These are phyloP conservation scores for Neohortaea acidophila DNA, from an alignment of 495 filamentous ascomycete genomes.

Conservation along the genomic window DNA sequence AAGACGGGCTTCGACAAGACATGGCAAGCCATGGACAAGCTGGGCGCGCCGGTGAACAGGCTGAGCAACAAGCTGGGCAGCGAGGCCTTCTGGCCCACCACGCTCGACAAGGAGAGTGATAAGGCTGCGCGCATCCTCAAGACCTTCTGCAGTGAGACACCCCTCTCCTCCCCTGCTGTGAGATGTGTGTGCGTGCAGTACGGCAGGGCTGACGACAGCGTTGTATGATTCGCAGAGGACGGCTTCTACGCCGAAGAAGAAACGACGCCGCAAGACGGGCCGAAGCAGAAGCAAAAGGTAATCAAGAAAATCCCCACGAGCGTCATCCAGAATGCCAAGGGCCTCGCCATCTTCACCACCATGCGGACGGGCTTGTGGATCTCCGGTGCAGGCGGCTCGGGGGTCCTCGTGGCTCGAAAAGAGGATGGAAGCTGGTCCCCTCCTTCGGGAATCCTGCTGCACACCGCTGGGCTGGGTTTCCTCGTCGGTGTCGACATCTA, in stretches of 20 bases:
- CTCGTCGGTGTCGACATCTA: conserved; percentile 83
- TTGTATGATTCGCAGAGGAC: conserved; percentile 30
- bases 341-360: conserved; percentile 78
- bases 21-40: conserved; percentile 33
- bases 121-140: conserved; percentile 68
- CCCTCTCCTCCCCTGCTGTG: background rate
- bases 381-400: conserved; percentile 73
- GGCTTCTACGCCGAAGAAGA: conserved; percentile 40
- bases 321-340: conserved; percentile 73
- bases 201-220: background rate
- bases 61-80: conserved; percentile 57
- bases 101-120: conserved; percentile 63
- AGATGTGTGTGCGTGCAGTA: too few relatives aligned
- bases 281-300: conserved; percentile 51
- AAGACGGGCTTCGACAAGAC: conserved; percentile 36
- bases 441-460: conserved; percentile 73
- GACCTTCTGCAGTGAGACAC: conserved; percentile 53
- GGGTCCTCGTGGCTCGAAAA: conserved; percentile 62
- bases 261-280: conserved; percentile 32
- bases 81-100: conserved; percentile 72
- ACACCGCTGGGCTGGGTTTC: conserved; percentile 77
- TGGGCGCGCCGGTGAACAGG: conserved; percentile 52
- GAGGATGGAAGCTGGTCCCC: conserved; percentile 78
- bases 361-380: conserved; percentile 88
- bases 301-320: conserved; percentile 66